Conservation (phyloP, 805 yeast species). For the Trichomonascus vanleenenianus region DNA sequence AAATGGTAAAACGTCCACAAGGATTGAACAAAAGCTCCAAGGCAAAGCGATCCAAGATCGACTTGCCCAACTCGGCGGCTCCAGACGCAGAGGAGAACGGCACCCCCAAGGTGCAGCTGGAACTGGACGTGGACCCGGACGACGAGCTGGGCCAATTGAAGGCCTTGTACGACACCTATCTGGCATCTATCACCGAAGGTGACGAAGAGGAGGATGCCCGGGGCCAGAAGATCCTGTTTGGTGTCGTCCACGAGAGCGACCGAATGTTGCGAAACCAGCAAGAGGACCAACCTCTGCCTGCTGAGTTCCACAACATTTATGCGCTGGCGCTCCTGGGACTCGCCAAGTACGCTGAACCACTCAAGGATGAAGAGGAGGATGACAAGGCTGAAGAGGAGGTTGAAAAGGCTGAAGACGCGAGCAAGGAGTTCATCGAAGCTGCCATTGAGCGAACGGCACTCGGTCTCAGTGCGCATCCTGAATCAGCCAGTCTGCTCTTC, state of each 20-base stretch:
- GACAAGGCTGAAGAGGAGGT: conserved; percentile 13
- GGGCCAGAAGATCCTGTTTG: conserved; percentile 37
- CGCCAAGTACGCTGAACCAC: conserved; percentile 21
- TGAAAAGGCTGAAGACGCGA: conserved; percentile 25
- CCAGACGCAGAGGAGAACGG: conserved; percentile 15
- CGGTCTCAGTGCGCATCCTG: conserved; percentile 47
- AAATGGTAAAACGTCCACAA: conserved; percentile 57
- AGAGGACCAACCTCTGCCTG: conserved; percentile 23
- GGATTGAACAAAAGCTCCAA: conserved; percentile 58
- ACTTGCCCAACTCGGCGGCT: conserved; percentile 1
- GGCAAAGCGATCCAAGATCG: conserved; percentile 29
- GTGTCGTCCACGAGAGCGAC: conserved; percentile 90
- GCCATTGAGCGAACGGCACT: conserved; percentile 60
- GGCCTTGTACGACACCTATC: conserved; percentile 65
- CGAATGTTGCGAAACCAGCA: conserved; percentile 41
- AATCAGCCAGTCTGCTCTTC: conserved; percentile 37
- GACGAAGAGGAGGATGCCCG: conserved; percentile 8
- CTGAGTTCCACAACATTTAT: conserved; percentile 60
- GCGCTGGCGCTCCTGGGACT: conserved; percentile 46
- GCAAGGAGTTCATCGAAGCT: conserved; percentile 55
- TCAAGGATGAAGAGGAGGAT: conserved; percentile 16
- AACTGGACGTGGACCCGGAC: conserved; percentile 62
- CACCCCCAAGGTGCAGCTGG: conserved; percentile 46
- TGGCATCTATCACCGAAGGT: conserved; percentile 46
- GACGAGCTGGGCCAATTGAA: conserved; percentile 72